Evolutionary conservation across 2,329 filamentous ascomycete species (phyloP).

Genomic region (Pyricularia grisea): DNA sequence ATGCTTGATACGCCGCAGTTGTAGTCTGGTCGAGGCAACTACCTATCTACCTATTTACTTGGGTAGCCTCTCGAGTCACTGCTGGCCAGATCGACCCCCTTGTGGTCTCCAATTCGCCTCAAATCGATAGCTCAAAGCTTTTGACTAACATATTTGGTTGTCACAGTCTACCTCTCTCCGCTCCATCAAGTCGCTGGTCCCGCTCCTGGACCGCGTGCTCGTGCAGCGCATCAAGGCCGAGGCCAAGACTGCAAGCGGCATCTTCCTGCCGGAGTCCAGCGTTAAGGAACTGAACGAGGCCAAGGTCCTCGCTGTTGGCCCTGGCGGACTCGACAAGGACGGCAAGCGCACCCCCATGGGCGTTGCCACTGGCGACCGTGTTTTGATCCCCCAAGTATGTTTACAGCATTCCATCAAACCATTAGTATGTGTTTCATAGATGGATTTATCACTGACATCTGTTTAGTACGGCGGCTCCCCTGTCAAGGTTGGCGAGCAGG

Average conservation of each 20-base stretch:
- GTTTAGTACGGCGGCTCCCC: conserved; percentile 80
- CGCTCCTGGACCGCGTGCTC: conserved; percentile 94
- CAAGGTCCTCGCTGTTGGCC: conserved; percentile 90
- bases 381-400: conserved; percentile 87
- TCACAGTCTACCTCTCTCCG: conserved; percentile 65
- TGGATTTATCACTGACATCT: neutral
- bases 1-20: neutral
- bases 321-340: conserved; percentile 77
- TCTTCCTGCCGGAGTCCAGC: conserved; percentile 93
- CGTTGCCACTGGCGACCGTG: conserved; percentile 77
- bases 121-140: neutral
- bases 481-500: conserved; percentile 95
- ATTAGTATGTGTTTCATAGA: neutral
- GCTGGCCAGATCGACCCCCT: neutral
- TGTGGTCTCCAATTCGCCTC: neutral
- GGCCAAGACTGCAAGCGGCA: conserved; percentile 89
- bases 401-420: neutral
- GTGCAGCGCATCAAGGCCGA: conserved; percentile 98
- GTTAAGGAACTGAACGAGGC: conserved; percentile 99
- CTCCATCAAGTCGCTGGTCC: conserved; percentile 88
- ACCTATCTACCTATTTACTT: neutral
- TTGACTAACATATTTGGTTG: neutral
- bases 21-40: neutral
- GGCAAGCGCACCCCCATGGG: conserved; percentile 82
- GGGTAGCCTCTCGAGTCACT: neutral